phyloP scores from a whole-genome alignment of 1,284 basidiomycete genomes.

The Microbotryum intermedium region DNA sequence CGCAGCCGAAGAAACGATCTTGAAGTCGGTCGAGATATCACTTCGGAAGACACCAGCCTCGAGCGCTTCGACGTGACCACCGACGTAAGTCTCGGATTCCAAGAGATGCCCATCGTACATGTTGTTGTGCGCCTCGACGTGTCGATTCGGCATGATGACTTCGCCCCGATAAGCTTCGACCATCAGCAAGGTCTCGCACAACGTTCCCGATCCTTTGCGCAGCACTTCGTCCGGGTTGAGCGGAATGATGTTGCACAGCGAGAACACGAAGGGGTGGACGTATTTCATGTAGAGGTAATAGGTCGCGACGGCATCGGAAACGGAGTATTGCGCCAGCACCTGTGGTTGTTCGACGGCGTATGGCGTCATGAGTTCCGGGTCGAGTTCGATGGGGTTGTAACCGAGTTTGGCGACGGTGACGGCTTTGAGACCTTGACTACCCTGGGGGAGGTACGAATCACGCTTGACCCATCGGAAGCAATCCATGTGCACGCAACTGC shows the following conservation, averaged over 20 bases:
- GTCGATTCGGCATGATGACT: conserved; percentile 97
- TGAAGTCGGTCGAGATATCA: conserved; percentile 93
- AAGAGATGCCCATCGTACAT: conserved; percentile 95
- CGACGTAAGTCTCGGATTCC: conserved; percentile 96
- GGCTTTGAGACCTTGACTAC: conserved; percentile 95
- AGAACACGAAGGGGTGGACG: conserved; percentile 99
- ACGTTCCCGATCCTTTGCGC: conserved; percentile 88
- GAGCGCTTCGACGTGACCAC: conserved; percentile 95
- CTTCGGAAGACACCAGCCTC: conserved; percentile 98
- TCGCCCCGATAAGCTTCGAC: conserved; percentile 87
- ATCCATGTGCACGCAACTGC: conserved; percentile 95
- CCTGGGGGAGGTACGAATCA: conserved; percentile 98
- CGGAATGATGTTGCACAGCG: conserved; percentile 97
- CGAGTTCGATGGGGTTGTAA: conserved; percentile 94
- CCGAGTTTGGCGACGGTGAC: conserved; percentile 95
- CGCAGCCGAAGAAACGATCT: conserved; percentile 77
- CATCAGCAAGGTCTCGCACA: conserved; percentile 98
- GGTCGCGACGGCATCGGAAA: conserved; percentile 98
- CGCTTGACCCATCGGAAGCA: conserved; percentile 99
- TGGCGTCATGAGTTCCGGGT: conserved; percentile 99
- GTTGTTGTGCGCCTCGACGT: conserved; percentile 84
- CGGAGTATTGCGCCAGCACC: conserved; percentile 90
- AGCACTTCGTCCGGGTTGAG: conserved; percentile 93
- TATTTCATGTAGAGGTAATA: conserved; percentile 99
- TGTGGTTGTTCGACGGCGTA: conserved; percentile 97